Evolutionary conservation across 192 early-diverging fungal genomes (phyloP).

Genomic region (Rhizoclosmatium globosum): DNA sequence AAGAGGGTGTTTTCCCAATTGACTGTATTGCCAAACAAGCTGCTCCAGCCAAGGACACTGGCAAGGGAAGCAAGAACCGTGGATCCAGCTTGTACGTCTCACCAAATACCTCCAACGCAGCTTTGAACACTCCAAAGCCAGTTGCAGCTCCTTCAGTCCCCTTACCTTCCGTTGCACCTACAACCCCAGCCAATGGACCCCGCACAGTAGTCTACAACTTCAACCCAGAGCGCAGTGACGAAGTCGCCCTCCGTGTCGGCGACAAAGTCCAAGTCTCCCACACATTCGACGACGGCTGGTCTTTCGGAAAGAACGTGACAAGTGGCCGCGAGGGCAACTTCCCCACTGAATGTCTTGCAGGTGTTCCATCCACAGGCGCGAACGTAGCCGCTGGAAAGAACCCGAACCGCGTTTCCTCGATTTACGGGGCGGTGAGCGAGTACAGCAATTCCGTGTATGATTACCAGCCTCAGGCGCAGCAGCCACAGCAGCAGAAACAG

Average conservation of each 20-base stretch:
- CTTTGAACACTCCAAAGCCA: too few species aligned
- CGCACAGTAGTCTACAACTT: not conserved
- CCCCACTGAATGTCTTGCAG: slow-evolving; percentile 4
- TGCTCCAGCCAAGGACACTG: not conserved
- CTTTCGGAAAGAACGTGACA: slow-evolving; percentile 15
- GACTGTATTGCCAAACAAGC: slow-evolving; percentile 36
- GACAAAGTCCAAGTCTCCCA: too few species aligned
- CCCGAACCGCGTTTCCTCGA: slow-evolving; percentile 8
- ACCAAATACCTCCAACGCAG: too few species aligned
- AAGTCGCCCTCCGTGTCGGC: too few species aligned
- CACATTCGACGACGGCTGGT: slow-evolving; percentile 10
- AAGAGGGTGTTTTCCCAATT: slow-evolving; percentile 12
- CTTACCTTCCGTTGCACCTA: too few species aligned
- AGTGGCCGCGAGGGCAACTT: slow-evolving; percentile 15
- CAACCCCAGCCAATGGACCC: too few species aligned
- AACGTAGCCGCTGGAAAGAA: too few species aligned
- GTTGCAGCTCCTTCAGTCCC: too few species aligned
- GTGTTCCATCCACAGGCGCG: too few species aligned
- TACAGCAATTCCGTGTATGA: not conserved
- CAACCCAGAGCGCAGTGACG: too few species aligned
- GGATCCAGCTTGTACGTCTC: too few species aligned
- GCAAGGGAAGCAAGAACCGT: not conserved
- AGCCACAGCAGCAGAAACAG: not conserved
- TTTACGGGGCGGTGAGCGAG: slow-evolving; percentile 11
- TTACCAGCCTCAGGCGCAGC: not conserved